phyloP scores from a whole-genome alignment of 1,139 yeast genomes.

The Saccharomyces hybrid region DNA sequence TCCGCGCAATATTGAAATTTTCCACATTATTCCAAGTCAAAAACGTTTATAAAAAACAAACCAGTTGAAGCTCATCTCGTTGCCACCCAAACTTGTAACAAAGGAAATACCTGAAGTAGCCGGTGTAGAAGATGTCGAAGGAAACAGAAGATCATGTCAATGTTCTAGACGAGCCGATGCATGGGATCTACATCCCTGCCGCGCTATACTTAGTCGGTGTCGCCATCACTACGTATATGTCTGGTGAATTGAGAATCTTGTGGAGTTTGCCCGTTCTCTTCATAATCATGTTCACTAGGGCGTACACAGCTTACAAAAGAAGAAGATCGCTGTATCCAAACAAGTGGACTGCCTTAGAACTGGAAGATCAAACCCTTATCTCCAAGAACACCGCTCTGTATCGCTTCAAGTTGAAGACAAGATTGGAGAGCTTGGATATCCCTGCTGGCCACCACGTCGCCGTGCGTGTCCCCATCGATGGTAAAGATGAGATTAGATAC shows the following conservation, averaged over 20 bases:
- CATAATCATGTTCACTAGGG: slow-evolving; percentile 40
- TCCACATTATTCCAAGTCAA: neutral
- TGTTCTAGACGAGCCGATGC: slow-evolving; percentile 54
- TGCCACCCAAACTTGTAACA: neutral
- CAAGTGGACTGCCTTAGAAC: slow-evolving; percentile 57
- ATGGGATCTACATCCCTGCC: slow-evolving; percentile 64
- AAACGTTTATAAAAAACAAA: neutral
- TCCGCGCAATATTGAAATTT: slow-evolving; percentile 1
- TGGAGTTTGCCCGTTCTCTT: slow-evolving; percentile 32
- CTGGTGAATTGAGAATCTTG: slow-evolving; percentile 39
- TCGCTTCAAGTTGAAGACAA: slow-evolving; percentile 55
- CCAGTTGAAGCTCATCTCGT: slow-evolving; percentile 2
- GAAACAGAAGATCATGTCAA: slow-evolving; percentile 33
- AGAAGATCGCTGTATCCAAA: slow-evolving; percentile 42
- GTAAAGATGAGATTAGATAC: slow-evolving; percentile 54
- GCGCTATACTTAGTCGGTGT: slow-evolving; percentile 56
- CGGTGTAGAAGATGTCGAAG: neutral
- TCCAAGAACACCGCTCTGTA: slow-evolving; percentile 65
- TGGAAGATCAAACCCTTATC: slow-evolving; percentile 62
- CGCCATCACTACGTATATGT: slow-evolving; percentile 40
- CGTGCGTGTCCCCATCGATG: slow-evolving; percentile 44
- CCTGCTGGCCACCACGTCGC: slow-evolving; percentile 74
- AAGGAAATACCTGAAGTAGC: neutral
- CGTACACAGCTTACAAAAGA: slow-evolving; percentile 40
- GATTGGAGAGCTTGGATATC: slow-evolving; percentile 52